Evolutionary conservation across 1,284 basidiomycete genomes (phyloP).

Genomic region (Sporisorium reilianum): DNA sequence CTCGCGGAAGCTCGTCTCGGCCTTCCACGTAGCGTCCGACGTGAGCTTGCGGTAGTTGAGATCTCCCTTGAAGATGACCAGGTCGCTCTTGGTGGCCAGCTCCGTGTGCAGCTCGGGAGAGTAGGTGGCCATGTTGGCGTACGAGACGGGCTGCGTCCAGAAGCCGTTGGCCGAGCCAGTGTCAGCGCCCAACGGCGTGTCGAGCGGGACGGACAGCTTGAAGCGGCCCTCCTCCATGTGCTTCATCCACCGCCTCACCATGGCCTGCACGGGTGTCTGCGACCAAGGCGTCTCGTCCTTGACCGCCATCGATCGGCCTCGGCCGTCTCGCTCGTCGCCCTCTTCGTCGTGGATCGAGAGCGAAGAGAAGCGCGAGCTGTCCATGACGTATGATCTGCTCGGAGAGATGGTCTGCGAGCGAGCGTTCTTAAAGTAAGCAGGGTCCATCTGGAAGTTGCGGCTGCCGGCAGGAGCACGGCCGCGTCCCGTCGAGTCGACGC

Average conservation of each 20-base stretch:
- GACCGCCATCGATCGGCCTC: slow-evolving; percentile 48
- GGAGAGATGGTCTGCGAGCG: slow-evolving; percentile 58
- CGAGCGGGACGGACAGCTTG: slow-evolving; percentile 78
- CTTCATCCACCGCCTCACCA: slow-evolving; percentile 80
- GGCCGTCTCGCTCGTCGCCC: slow-evolving; percentile 32
- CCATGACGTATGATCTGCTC: slow-evolving; percentile 58
- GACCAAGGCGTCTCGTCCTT: slow-evolving; percentile 49
- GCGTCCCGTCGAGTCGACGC: slow-evolving; percentile 46
- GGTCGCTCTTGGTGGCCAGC: slow-evolving; percentile 74
- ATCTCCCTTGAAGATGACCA: slow-evolving; percentile 97
- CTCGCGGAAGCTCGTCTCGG: slow-evolving; percentile 80
- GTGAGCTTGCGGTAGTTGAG: slow-evolving; percentile 79
- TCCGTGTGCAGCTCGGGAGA: slow-evolving; percentile 76
- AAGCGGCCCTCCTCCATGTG: slow-evolving; percentile 81
- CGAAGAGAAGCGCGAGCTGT: slow-evolving; percentile 54
- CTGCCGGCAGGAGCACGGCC: slow-evolving; percentile 47
- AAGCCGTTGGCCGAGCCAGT: slow-evolving; percentile 53
- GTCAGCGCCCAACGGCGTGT: slow-evolving; percentile 75
- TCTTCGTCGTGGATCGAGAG: slow-evolving; percentile 54
- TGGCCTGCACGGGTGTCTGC: slow-evolving; percentile 72
- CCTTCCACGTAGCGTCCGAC: slow-evolving; percentile 88
- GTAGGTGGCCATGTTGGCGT: slow-evolving; percentile 55
- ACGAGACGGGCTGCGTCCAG: slow-evolving; percentile 61
- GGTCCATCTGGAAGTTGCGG: slow-evolving; percentile 58
- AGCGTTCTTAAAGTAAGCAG: slow-evolving; percentile 59